Evolutionary conservation across 78 protist species (phyloP), one percentile per base, ranked within the genome.

Genomic region (Speleostelium caveatum): DNA sequence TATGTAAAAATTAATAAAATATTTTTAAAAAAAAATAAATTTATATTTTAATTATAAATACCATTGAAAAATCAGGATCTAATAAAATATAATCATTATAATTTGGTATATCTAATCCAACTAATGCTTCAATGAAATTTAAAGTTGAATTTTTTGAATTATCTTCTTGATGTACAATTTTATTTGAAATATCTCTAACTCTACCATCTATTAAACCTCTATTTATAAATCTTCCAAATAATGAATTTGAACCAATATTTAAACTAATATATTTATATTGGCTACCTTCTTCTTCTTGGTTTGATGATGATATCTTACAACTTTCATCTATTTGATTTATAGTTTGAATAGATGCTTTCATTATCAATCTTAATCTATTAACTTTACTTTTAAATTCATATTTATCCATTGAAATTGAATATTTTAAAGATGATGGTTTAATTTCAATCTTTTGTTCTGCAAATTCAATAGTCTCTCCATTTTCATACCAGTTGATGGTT

Each of bases 41-140:
- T n/a, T n/a, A n/a, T n/a, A n/a, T 16, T 71, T 60, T 2, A 71
- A 2, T 21, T 49, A 49, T 39, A 73, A 24, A 10, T 45, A 56
- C n/a, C n/a, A n/a, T n/a, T n/a, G n/a, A n/a, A n/a, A 73, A 73
- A 56, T 73, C 79, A 3, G 79, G 79, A 56, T 73, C 79, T 4
- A 73, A 55, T 1, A 24, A n/a, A 28, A 30, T 65, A 2, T 22
- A 22, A 2, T 35, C 2, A 19, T 33, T 8, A 30, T 32, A 73
- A 2, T 1, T 55, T 51, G 79, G 79, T 16, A 73, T 16, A 12
- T 19, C 21, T 1, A 55, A 55, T n/a, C n/a, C n/a, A n/a, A n/a
- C n/a, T n/a, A n/a, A n/a, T n/a, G n/a, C n/a, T 6, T 61, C 79
- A 56, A 56, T 56, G 3, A 41, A 14, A 26, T 22, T 49, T 2